Base-by-base conservation (phyloP, 306 rosid species). In the Vigna mungo region DNA sequence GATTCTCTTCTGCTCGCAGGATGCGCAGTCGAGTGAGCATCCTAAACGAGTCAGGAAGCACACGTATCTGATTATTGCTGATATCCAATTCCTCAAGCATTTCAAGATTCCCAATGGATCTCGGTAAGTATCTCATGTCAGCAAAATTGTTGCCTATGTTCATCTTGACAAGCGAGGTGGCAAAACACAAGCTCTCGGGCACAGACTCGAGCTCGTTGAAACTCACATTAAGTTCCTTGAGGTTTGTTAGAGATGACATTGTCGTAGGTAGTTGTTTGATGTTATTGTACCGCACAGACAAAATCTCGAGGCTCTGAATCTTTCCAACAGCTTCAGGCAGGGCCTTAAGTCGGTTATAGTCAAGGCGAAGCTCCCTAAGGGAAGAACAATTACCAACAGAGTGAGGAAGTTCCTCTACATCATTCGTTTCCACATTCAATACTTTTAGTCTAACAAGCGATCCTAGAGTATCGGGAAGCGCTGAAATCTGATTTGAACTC, bases 41-140 rank as follows among this genome's bases (percentile, higher is more conserved):
- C 76, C 84, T 81, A 81, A 91, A 91, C 32, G 98, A 87, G 49
- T 89, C 92, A 14, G 97, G 97, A 58, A 91, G 96, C 63, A 86
- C 72, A 25, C 89, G 89, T 78, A 93, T 93, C 78, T 93, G 98
- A 71, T 93, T 93, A 60, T 91, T 90, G 84, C 98, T 93, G 65
- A 93, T 93, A 82, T 93, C 93, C 85, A 93, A 80, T 77, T 93
- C 98, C 88, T 93, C 97, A 9, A 93, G 98, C 95, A 91, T 72
- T 79, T 91, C 97, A 0, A 93, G 92, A 81, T 93, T 93, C 69
- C 98, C 98, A 27, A 93, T 89, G 25, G 97, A 85, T 88, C 90
- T 89, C 17, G 97, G 98, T 43, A 93, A 81, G 43, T 72, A 84
- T 78, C 82, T 73, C 86, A 93, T 72, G 82, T 91, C 96, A 21